Percentiles rank a stretch among this genome's conserved stretches.
phyloP scores from a whole-genome alignment of 805 yeast species.

The Cyberlindnera americana region DNA sequence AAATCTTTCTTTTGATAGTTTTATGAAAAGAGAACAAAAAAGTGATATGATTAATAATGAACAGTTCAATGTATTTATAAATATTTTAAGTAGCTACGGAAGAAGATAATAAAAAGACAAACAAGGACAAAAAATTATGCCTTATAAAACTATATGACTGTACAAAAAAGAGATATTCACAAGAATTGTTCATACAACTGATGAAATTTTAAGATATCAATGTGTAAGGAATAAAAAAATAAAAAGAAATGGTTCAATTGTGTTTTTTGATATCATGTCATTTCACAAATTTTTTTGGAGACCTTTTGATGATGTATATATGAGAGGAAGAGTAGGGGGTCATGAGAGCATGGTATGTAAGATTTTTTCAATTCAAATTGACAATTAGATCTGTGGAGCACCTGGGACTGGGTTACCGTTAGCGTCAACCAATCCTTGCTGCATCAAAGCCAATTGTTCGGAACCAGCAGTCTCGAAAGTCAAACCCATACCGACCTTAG shows the following conservation, averaged over 20 bases:
- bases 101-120: background rate
- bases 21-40: background rate
- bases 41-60: background rate
- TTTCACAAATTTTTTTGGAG: too few relatives aligned
- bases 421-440: constrained; percentile 78
- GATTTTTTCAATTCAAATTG: background rate
- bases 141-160: constrained; percentile 6
- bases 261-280: too few relatives aligned
- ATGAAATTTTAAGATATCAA: background rate
- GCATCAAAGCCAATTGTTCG: constrained; percentile 89
- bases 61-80: too few relatives aligned
- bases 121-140: too few relatives aligned
- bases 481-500: constrained; percentile 88
- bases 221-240: background rate
- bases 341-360: background rate
- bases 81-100: too few relatives aligned
- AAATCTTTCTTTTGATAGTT: constrained; percentile 18
- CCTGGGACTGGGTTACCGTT: constrained; percentile 85
- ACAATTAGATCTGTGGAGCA: constrained; percentile 51
- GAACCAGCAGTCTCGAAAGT: constrained; percentile 95
- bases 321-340: background rate
- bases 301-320: background rate
- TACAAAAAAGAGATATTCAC: constrained; percentile 8
- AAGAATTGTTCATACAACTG: constrained; percentile 5
- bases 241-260: too few relatives aligned